phyloP scores from a whole-genome alignment of 2,329 filamentous ascomycete genomes.

The Phoma herbarum region DNA sequence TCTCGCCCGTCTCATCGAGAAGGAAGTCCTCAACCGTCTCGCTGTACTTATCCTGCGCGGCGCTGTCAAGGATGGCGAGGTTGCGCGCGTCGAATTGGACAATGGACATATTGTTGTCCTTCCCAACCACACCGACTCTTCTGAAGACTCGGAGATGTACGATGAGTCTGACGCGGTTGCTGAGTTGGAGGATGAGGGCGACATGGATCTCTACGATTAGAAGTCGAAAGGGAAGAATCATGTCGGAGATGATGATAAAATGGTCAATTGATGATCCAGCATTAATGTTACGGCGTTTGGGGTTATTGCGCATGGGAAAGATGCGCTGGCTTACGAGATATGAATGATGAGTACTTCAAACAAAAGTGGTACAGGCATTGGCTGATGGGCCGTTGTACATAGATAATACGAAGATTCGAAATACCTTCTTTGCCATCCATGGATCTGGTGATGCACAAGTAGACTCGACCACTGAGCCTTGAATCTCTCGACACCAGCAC shows the following conservation, averaged over 20 bases:
- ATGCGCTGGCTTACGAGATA: conserved; percentile 5
- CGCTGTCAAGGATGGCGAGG: conserved; percentile 84
- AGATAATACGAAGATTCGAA: background rate
- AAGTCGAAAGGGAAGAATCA: background rate
- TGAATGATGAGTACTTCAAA: conserved; percentile 5
- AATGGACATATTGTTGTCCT: conserved; percentile 82
- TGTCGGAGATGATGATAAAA: background rate
- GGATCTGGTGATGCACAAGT: too few relatives aligned
- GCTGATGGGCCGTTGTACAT: conserved; percentile 2
- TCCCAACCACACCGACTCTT: conserved; percentile 79
- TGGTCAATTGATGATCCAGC: conserved; percentile 10
- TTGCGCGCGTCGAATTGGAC: conserved; percentile 78
- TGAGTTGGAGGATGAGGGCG: conserved; percentile 65
- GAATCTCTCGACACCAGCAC: too few relatives aligned
- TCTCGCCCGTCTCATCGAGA: conserved; percentile 88
- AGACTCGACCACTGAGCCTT: too few relatives aligned
- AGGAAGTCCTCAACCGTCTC: conserved; percentile 92
- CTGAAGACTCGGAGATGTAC: conserved; percentile 76
- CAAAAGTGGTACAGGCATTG: background rate
- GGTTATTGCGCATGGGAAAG: background rate
- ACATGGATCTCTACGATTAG: conserved; percentile 74
- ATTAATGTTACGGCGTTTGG: conserved; percentile 23
- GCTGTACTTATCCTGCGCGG: conserved; percentile 91
- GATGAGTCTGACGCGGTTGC: conserved; percentile 79
- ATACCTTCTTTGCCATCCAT: background rate